Percentiles rank a stretch among this genome's conserved stretches.
Conservation (phyloP, 1,139 yeast genomes). For the Debaryomyces sp. region DNA sequence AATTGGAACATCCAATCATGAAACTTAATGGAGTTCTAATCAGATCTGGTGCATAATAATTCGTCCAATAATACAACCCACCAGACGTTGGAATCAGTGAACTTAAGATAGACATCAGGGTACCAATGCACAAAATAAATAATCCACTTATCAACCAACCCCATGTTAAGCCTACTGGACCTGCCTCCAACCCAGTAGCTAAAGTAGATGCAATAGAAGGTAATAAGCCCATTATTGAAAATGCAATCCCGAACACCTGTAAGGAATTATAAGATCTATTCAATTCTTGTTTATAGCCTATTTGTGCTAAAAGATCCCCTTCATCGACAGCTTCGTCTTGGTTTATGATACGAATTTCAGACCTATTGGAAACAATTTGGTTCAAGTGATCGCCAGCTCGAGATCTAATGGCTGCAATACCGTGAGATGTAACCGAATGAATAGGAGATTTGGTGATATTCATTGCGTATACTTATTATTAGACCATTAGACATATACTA, state of each 20-base stretch:
- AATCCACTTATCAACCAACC: conserved; percentile 62
- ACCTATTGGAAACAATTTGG: conserved; percentile 24
- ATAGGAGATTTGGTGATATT: not conserved
- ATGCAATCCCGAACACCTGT: conserved; percentile 54
- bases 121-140: conserved; percentile 58
- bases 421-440: not conserved
- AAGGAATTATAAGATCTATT: conserved; percentile 45
- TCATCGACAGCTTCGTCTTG: conserved; percentile 27
- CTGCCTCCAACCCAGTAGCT: conserved; percentile 40
- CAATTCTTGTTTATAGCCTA: conserved; percentile 53
- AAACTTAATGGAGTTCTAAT: conserved; percentile 26
- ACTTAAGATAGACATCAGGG: conserved; percentile 60
- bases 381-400: conserved; percentile 26
- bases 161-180: conserved; percentile 62
- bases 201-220: conserved; percentile 46
- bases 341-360: conserved; percentile 30
- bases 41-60: conserved; percentile 27
- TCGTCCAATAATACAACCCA: conserved; percentile 59
- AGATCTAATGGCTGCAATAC: conserved; percentile 15
- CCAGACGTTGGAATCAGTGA: conserved; percentile 68
- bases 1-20: conserved; percentile 30
- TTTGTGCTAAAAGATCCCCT: conserved; percentile 18
- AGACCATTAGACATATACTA: too few species aligned
- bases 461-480: not conserved
- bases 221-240: conserved; percentile 53